Percentiles rank a stretch among this genome's conserved stretches.
These are phyloP conservation scores for Clonostachys solani DNA, from an alignment of 2,329 filamentous ascomycete genomes.

Conservation along the genomic window DNA sequence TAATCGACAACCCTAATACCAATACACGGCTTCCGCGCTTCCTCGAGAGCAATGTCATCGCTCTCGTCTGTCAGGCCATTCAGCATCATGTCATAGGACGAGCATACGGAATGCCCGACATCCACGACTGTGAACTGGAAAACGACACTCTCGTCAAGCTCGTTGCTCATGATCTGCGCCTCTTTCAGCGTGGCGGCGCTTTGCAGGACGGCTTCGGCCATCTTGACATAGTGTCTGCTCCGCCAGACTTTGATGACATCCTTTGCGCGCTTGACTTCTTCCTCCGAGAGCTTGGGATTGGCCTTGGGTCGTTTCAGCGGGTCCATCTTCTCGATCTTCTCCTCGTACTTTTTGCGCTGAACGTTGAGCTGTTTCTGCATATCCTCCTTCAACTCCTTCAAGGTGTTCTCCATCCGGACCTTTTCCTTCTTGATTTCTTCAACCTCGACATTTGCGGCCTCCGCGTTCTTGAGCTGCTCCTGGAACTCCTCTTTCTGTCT, in stretches of 20 bases:
- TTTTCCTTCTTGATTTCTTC: conserved; percentile 84
- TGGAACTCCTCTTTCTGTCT: conserved; percentile 80
- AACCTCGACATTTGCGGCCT: conserved; percentile 71
- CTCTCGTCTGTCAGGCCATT: conserved; percentile 87
- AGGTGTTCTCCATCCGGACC: conserved; percentile 74
- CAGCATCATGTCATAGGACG: conserved; percentile 93
- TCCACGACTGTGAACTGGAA: conserved; percentile 96
- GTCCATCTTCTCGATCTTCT: conserved; percentile 74
- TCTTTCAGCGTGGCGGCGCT: conserved; percentile 88
- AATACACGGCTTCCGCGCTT: conserved; percentile 82
- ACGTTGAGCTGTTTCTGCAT: conserved; percentile 83
- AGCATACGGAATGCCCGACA: conserved; percentile 80
- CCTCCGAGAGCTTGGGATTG: conserved; percentile 62
- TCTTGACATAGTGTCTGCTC: conserved; percentile 80
- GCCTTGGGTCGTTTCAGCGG: conserved; percentile 57
- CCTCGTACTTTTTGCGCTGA: conserved; percentile 81
- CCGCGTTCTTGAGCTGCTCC: conserved; percentile 70
- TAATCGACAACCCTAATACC: conserved; percentile 90
- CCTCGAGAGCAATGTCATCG: conserved; percentile 74
- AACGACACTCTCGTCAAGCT: conserved; percentile 86
- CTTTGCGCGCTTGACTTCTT: conserved; percentile 68
- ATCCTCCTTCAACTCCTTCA: conserved; percentile 75
- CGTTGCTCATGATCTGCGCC: conserved; percentile 96
- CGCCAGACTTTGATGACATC: conserved; percentile 72
- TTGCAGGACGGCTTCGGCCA: conserved; percentile 89